Conservation (phyloP, 768 basidiomycete species). For the Suillus occidentalis region DNA sequence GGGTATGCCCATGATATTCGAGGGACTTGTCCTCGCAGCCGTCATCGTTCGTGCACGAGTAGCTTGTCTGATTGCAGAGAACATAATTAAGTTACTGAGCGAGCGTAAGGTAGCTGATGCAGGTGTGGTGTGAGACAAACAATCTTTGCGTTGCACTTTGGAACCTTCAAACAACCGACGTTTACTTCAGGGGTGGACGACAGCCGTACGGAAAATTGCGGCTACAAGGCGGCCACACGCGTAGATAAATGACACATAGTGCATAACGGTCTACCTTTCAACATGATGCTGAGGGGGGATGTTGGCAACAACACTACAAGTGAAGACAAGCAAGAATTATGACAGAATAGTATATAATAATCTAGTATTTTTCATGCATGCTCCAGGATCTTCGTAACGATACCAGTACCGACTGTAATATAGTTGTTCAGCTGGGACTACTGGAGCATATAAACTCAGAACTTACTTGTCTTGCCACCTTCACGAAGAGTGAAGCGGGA, state of each 20-base stretch:
- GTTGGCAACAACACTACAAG: constrained; percentile 13
- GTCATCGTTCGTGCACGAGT: constrained; percentile 4
- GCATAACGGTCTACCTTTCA: constrained; percentile 11
- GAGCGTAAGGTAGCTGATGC: constrained; percentile 1
- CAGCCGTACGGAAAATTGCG: not conserved
- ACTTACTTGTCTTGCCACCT: constrained; percentile 87
- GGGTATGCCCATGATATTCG: not conserved
- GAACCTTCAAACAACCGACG: constrained; percentile 6
- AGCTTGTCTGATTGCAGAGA: constrained; percentile 6
- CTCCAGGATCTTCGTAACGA: constrained; percentile 83
- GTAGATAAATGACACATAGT: not conserved
- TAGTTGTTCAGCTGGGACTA: constrained; percentile 15
- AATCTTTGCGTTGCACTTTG: not conserved
- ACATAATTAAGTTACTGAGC: constrained; percentile 9
- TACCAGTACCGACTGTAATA: constrained; percentile 82
- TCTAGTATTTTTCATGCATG: constrained; percentile 25
- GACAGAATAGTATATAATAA: constrained; percentile 19
- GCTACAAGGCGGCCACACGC: not conserved
- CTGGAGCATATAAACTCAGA: not conserved
- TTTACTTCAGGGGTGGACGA: constrained; percentile 9
- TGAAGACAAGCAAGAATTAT: constrained; percentile 18
- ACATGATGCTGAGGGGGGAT: constrained; percentile 25
- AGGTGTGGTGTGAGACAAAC: constrained; percentile 13
- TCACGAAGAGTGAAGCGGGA: constrained; percentile 91
- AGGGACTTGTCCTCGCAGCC: not conserved